Evolutionary conservation across 2,329 filamentous ascomycete genomes (phyloP), one percentile per base, ranked within the genome.

Genomic region (Nectriaceae sp.): DNA sequence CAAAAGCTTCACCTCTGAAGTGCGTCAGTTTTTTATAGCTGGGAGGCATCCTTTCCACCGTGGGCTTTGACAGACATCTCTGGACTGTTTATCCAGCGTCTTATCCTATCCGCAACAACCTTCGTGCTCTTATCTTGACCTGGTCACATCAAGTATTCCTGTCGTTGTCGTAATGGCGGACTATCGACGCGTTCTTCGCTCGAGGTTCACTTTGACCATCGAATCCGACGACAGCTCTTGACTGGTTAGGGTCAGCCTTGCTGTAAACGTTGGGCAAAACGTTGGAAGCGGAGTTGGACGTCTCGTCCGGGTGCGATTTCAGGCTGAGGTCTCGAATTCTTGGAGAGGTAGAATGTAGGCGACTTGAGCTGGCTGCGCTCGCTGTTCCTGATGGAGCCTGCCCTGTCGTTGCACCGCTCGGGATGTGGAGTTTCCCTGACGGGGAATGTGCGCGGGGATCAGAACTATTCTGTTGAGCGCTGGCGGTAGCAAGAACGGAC

Each of bases 401-500:
- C 15, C 56, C 50, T 13, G 44, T 21, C 16, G 53, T 45, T 22
- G 59, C 50, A 8, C 60, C 55, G 22, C 59, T 63, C 20, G 51
- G 56, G 21, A 63, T 49, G 44, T 49, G 55, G 31, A 63, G 60
- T 16, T 58, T 63, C 19, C 62, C 55, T 33, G 56, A 18, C 44
- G 46, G 37, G 46, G 49, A 51, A 48, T 59, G 42, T 15, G 50
- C 52, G 6, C 57, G 54, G 2, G 48, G 56, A 11, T 57, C 63
- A 41, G 55, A 57, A 20, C 44, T 55, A 20, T 56, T 47, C 53
- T 68, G 60, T 33, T 63, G 59, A 8, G 65, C 59, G 38, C 69
- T 72, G 11, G 70, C 69, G 24, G 64, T 67, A 11, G 70, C 70
- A 39, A 73, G 60, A 5, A 72, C 67, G n/a, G 70, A 66, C 20